Base-by-base conservation (phyloP, 768 basidiomycete genomes). In the Leccinum barrowsii region DNA sequence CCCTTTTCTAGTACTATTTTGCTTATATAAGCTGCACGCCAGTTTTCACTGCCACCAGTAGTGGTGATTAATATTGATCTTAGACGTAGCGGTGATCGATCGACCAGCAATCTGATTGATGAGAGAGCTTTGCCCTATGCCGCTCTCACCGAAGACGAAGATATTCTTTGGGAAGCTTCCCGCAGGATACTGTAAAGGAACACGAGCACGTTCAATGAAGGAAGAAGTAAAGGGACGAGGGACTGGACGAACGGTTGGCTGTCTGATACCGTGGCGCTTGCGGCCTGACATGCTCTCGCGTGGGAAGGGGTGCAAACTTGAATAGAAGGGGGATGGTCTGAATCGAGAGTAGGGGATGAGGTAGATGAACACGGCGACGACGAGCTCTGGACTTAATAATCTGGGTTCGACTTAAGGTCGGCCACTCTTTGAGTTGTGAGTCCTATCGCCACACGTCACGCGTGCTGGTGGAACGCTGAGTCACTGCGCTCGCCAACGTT, bases 211-310 rank as follows among this genome's bases (percentile, higher is more conserved):
- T 55, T 57, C 34, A 19, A 11, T 32, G 15, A 2, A 34, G 48
- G 12, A 2, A 37, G 28, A n/a, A 21, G 24, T 21, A 24, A 65
- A 63, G 3, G 66, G 49, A n/a, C 12, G 13, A 37, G 26, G 34
- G 44, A 52, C 37, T 40, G 40, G 2, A 55, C 67, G 54, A 30
- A 68, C 67, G 50, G 37, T 35, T 19, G 12, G 26, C 35, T 21
- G 50, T 4, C 63, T 46, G 50, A 34, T n/a, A 61, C 47, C 47
- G 22, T 6, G 47, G 24, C 56, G 51, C 55, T 55, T 63, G 63
- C 65, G 59, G 65, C 54, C 60, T 48, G 67, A 70, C 67, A 70
- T 34, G 32, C n/a, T 35, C 30, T 51, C 28, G 17, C n/a, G 50
- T 19, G 50, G 8, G 50, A 7, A 19, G 13, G 3, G 30, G 4